A percentile compares a stretch with the other conserved stretches of the same genome.
Conservation (phyloP, 1,284 basidiomycete genomes). For the Marasmius fiardii region DNA sequence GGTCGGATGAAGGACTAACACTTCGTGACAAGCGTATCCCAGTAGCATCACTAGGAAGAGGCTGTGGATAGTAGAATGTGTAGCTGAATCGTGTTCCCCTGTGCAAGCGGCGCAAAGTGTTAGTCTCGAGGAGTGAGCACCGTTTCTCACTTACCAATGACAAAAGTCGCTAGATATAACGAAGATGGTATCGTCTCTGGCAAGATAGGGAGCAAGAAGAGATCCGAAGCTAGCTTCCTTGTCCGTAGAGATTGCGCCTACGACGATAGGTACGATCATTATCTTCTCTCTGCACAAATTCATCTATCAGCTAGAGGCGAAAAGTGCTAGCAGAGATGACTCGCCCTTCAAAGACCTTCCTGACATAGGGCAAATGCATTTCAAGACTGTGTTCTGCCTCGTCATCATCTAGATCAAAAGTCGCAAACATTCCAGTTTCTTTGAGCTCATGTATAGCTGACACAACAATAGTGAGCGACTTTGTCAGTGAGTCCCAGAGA, state of each 20-base stretch:
- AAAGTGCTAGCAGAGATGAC: constrained; percentile 15
- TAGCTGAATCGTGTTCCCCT: constrained; percentile 92
- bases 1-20: constrained; percentile 32
- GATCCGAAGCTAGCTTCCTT: constrained; percentile 64
- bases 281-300: constrained; percentile 59
- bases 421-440: constrained; percentile 67
- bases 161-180: constrained; percentile 97
- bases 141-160: constrained; percentile 72
- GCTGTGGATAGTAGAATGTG: constrained; percentile 84
- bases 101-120: constrained; percentile 4
- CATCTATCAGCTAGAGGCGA: neutral
- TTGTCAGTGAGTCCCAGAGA: neutral
- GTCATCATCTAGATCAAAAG: constrained; percentile 70
- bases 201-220: constrained; percentile 79
- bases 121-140: neutral
- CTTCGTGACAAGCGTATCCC: constrained; percentile 52
- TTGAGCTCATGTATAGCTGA: constrained; percentile 71
- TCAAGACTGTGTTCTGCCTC: constrained; percentile 97
- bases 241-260: constrained; percentile 73
- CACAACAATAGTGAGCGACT: neutral
- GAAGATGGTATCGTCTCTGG: constrained; percentile 77
- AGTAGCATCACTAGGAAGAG: constrained; percentile 46
- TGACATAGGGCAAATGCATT: constrained; percentile 95
- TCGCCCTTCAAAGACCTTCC: constrained; percentile 83
- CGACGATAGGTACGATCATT: constrained; percentile 85